Conservation (phyloP, 2,329 filamentous ascomycete species). For the Fusarium sp. region DNA sequence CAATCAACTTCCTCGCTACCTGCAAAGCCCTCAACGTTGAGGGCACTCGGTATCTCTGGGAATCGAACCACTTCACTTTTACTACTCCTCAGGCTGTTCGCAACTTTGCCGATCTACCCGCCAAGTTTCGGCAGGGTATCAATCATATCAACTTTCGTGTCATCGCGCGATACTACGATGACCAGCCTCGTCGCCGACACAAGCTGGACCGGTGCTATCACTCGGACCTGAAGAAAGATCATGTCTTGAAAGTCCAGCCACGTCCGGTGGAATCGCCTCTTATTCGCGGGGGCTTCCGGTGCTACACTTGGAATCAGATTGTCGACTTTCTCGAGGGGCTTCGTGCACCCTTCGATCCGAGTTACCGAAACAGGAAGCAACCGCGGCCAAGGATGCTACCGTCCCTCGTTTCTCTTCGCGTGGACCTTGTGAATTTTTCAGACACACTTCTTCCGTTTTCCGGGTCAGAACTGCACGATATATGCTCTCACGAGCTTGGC, state of each 20-base stretch:
- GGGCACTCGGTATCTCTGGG: slow-evolving; percentile 62
- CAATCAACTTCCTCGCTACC: slow-evolving; percentile 64
- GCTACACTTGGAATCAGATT: slow-evolving; percentile 65
- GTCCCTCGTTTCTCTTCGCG: slow-evolving; percentile 58
- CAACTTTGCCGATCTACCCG: slow-evolving; percentile 60
- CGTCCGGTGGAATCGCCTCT: slow-evolving; percentile 59
- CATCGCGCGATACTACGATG: slow-evolving; percentile 67
- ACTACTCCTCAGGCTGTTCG: slow-evolving; percentile 62
- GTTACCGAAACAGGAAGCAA: slow-evolving; percentile 49
- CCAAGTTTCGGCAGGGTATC: slow-evolving; percentile 57
- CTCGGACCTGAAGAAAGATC: slow-evolving; percentile 54
- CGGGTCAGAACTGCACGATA: slow-evolving; percentile 61
- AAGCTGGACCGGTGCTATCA: slow-evolving; percentile 58
- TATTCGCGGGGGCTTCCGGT: slow-evolving; percentile 63
- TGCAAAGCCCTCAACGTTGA: slow-evolving; percentile 62
- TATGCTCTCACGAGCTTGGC: slow-evolving; percentile 65
- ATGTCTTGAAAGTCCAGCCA: slow-evolving; percentile 55
- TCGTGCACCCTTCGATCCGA: slow-evolving; percentile 62
- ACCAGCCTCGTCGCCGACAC: slow-evolving; percentile 56
- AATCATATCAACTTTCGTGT: slow-evolving; percentile 62
- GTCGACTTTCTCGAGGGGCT: slow-evolving; percentile 64
- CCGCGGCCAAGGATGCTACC: slow-evolving; percentile 59
- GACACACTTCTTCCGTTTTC: slow-evolving; percentile 58
- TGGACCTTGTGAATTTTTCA: slow-evolving; percentile 67
- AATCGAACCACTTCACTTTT: slow-evolving; percentile 65